phyloP scores from a whole-genome alignment of 1,284 basidiomycete genomes.

The Rhodotorula mucilaginosa region DNA sequence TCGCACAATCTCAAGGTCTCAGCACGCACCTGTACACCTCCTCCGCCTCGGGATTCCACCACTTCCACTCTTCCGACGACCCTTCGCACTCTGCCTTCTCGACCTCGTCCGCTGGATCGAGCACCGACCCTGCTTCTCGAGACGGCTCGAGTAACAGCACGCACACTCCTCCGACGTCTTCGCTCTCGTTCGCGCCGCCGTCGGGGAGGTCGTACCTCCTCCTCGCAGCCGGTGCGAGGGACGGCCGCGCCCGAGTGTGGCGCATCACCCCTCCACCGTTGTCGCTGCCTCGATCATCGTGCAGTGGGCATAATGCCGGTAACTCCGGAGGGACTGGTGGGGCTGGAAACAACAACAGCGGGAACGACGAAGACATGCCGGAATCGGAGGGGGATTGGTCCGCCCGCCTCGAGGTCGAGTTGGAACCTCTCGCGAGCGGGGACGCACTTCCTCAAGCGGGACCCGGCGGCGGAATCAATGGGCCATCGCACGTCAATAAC shows the following conservation, averaged over 20 bases:
- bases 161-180: conserved; percentile 62
- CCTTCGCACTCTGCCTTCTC: not conserved
- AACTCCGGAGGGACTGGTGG: not conserved
- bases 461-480: no score
- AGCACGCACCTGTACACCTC: conserved; percentile 15
- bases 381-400: conserved; percentile 62
- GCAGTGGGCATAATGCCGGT: not conserved
- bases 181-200: conserved; percentile 83
- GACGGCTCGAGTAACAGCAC: conserved; percentile 64
- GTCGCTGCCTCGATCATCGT: not conserved
- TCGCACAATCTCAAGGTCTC: conserved; percentile 21
- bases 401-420: conserved; percentile 72
- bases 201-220: conserved; percentile 89
- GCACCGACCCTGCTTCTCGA: conserved; percentile 55
- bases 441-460: not conserved
- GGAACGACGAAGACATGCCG: conserved; percentile 50
- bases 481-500: no score
- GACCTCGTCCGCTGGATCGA: not conserved
- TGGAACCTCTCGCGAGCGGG: conserved; percentile 59
- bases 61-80: not conserved
- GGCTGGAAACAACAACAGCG: conserved; percentile 41
- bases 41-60: not conserved
- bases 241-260: conserved; percentile 86
- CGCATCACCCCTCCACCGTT: conserved; percentile 57
- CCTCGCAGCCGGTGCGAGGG: conserved; percentile 79